These are phyloP conservation scores for Waltergamsia citrina DNA, from an alignment of 2,329 filamentous ascomycete genomes.

Conservation along the genomic window DNA sequence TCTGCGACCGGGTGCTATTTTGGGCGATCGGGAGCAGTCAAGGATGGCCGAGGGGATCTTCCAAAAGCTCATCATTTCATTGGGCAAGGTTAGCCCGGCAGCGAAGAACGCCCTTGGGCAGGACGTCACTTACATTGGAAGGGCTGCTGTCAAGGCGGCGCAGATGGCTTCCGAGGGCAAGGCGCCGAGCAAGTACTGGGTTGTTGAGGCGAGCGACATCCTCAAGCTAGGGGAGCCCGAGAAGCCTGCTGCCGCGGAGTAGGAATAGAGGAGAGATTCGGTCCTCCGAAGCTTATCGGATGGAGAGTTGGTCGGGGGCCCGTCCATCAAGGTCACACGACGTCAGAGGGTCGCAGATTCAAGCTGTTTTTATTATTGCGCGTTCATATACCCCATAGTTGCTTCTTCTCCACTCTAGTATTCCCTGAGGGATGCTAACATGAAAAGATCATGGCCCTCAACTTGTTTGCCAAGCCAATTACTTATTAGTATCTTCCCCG, in stretches of 20 bases:
- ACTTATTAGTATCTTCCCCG: too few relatives aligned
- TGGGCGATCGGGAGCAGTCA: slow-evolving; percentile 57
- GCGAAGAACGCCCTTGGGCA: slow-evolving; percentile 61
- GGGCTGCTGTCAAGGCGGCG: slow-evolving; percentile 53
- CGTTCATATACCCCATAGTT: too few relatives aligned
- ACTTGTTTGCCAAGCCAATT: too few relatives aligned
- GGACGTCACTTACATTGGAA: slow-evolving; percentile 63
- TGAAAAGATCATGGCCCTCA: too few relatives aligned
- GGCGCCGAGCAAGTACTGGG: slow-evolving; percentile 51
- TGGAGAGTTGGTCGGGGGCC: too few relatives aligned
- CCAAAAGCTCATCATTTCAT: slow-evolving; percentile 41
- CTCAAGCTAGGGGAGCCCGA: slow-evolving; percentile 55
- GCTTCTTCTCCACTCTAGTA: too few relatives aligned
- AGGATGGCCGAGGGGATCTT: slow-evolving; percentile 49
- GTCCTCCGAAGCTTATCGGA: too few relatives aligned
- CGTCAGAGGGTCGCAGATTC: too few relatives aligned
- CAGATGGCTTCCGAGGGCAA: slow-evolving; percentile 48
- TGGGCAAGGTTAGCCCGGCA: slow-evolving; percentile 43
- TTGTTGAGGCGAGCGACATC: slow-evolving; percentile 52
- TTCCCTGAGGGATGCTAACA: too few relatives aligned
- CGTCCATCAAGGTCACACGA: too few relatives aligned
- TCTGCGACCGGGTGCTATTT: slow-evolving; percentile 62
- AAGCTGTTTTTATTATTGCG: too few relatives aligned
- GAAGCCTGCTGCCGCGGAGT: too few relatives aligned
- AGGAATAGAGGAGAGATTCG: slow-evolving; percentile 14